Base-by-base conservation (phyloP, 75 land plant species). In the Selaginella moellendorffii region DNA sequence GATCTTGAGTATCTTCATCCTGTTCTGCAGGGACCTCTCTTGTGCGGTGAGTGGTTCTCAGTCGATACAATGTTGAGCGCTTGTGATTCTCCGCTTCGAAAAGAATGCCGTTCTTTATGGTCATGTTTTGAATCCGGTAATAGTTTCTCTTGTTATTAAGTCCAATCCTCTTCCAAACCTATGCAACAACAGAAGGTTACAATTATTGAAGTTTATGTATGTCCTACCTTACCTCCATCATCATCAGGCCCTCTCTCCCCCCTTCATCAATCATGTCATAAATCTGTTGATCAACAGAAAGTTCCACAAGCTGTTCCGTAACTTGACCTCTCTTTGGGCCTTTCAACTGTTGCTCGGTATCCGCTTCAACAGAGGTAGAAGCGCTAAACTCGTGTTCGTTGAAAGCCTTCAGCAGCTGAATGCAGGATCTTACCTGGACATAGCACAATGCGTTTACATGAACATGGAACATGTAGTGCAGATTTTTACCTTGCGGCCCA, bases 221-320 rank as follows among this genome's bases (percentile, higher is more conserved):
- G n/a, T n/a, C n/a, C n/a, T n/a, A n/a, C n/a, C 67, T 65, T 31
- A 71, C 99, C 82, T 86, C 88, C 52, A 71, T 67, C 42, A 82
- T 63, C 25, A 80, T 70, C 63, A 86, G 53, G 61, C 99, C 99
- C 29, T 80, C 80, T 62, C 78, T 59, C 52, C 96, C 96, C 60
- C 54, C 80, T 56, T 77, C 72, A 53, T 82, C 82, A 79, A 95
- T 70, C 63, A 86, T 72, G 51, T 95, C 96, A 79, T 82, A 86
- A 25, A 95, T 86, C 72, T 86, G 87, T 42, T 77, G 83, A 52
- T 86, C 85, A 52, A 89, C 63, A n/a, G 87, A 81, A 67, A 84
- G 82, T 65, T 95, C 99, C 24, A 81, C 76, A 58, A 85, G 73
- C 66, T 86, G 95, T 0, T 93, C 84, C 54, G 82, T 83, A 0